Percentiles rank a stretch among this genome's conserved stretches.
phyloP scores from a whole-genome alignment of 805 yeast genomes.

The Sugiyamaella chiloensis region DNA sequence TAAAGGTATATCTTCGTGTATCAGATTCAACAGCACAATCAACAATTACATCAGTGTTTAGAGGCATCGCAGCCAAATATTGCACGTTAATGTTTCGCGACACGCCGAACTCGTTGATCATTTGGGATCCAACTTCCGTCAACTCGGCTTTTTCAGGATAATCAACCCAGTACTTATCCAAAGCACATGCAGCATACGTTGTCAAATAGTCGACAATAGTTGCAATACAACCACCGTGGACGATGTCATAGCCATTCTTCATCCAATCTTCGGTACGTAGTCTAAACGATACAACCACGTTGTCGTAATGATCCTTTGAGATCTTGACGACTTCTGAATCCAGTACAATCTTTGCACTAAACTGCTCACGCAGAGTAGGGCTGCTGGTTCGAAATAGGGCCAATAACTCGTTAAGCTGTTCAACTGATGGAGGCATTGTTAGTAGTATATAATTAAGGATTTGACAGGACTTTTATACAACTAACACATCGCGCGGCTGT shows the following conservation, averaged over 20 bases:
- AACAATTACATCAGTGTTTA: constrained; percentile 22
- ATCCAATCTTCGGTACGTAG: constrained; percentile 23
- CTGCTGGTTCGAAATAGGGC: background rate
- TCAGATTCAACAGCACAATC: constrained; percentile 26
- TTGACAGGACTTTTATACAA: background rate
- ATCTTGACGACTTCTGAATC: constrained; percentile 3
- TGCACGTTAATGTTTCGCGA: constrained; percentile 30
- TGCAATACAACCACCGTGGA: constrained; percentile 36
- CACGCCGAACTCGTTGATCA: constrained; percentile 24
- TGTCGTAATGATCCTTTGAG: constrained; percentile 14
- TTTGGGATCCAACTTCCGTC: constrained; percentile 19
- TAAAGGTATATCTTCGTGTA: constrained; percentile 28
- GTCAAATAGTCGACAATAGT: constrained; percentile 29
- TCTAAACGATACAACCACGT: constrained; percentile 21
- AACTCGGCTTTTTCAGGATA: constrained; percentile 8
- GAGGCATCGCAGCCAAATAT: constrained; percentile 31
- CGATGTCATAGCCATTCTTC: constrained; percentile 25
- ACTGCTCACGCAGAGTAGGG: background rate
- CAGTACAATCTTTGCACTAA: background rate
- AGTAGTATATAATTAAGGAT: background rate
- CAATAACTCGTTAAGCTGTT: constrained; percentile 3
- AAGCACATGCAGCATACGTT: constrained; percentile 26
- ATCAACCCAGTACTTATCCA: constrained; percentile 26
- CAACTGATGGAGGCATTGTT: background rate
- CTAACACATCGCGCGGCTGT: background rate